Base-by-base conservation (phyloP, 208 protist genomes). In the Lotmaria passim region DNA sequence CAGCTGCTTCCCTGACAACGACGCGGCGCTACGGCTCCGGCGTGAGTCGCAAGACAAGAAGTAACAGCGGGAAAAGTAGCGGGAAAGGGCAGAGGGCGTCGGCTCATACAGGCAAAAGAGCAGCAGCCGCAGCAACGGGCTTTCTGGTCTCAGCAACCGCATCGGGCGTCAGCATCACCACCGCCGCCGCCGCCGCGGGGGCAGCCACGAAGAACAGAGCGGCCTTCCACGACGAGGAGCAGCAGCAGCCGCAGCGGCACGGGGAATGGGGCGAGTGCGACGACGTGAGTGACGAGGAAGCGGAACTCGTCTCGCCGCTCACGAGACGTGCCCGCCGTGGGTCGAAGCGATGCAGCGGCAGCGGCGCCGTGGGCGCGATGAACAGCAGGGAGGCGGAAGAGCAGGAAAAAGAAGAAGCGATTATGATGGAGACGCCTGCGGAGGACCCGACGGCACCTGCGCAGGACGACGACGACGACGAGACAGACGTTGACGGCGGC, bases 391-490 rank as follows among this genome's bases (percentile, higher is more conserved):
- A 36, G 31, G 30, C 11, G 7, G n/a, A 31, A 8, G 65, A 44
- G 2, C 7, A 48, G 11, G 55, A 72, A 6, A 52, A 26, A 43
- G 50, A 21, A 38, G 66, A 48, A 12, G 70, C n/a, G n/a, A n/a
- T n/a, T n/a, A 59, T 46, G 10, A 46, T 57, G 52, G 53, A 52
- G 14, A 52, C 44, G 11, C 44, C 50, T 0, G 39, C 59, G 0
- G 56, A 57, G 31, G 63, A 58, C 33, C 33, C 59, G 10, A 41
- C 44, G 24, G 59, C 59, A 19, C 59, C 41, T 14, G 21, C 31
- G 31, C 48, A 73, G 11, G 53, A 51, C 23, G 63, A 71, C n/a
- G 65, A 73, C 23, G 73, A 65, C 28, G 33, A 75, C 31, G 52
- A 44, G 14, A 48, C 3, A 14, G 55, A 46, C 17, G 17, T 46